phyloP scores from a whole-genome alignment of 345 rosid genomes.

The Garcia nutans region DNA sequence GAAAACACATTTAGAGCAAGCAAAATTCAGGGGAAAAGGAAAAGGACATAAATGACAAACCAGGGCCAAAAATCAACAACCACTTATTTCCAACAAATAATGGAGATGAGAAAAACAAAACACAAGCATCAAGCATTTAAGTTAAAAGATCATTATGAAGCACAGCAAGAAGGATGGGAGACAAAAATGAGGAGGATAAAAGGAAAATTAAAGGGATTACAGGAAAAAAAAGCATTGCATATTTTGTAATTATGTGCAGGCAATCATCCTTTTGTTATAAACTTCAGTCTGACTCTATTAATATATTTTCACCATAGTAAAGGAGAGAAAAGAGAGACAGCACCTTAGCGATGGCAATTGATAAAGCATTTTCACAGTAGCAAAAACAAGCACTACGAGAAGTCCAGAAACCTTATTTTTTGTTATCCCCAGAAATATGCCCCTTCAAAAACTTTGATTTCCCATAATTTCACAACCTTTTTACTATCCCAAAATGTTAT shows the following conservation, averaged over 20 bases:
- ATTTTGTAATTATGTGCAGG: neutral
- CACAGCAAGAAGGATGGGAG: neutral
- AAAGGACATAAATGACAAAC: neutral
- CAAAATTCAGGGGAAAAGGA: neutral
- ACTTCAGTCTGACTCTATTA: neutral
- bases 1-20: neutral
- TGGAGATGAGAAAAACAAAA: neutral
- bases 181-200: neutral
- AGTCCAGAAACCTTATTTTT: neutral
- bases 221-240: neutral
- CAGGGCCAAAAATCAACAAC: neutral
- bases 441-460: neutral
- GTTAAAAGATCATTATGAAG: neutral
- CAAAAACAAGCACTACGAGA: neutral
- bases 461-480: neutral
- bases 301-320: neutral
- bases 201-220: neutral
- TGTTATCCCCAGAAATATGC: neutral
- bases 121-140: neutral
- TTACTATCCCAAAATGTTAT: neutral
- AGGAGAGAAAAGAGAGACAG: neutral
- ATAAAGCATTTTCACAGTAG: neutral
- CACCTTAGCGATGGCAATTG: neutral
- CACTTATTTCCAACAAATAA: neutral
- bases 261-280: neutral